Conservation (phyloP, 257 asterid species). For the Anisodus acutangulus region DNA sequence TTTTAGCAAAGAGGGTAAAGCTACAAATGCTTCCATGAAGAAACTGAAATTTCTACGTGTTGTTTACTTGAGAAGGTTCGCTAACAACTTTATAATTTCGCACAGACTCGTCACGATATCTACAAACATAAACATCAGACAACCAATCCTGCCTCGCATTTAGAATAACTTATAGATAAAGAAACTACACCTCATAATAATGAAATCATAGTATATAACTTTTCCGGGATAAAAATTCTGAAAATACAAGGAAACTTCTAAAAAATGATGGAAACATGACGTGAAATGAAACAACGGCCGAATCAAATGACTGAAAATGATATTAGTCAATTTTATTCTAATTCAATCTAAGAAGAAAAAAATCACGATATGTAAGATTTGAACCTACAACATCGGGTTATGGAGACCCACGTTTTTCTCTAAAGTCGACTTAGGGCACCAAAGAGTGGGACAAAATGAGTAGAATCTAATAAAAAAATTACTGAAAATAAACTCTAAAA, state of each 20-base stretch:
- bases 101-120: background rate
- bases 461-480: background rate
- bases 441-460: background rate
- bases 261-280: background rate
- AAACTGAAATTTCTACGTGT: background rate
- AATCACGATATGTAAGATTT: too few relatives aligned
- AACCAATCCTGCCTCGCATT: background rate
- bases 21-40: conserved; percentile 12
- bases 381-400: too few relatives aligned
- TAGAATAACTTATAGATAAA: background rate
- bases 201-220: background rate
- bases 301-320: background rate
- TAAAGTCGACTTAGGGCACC: conserved; percentile 9
- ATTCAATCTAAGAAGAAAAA: too few relatives aligned
- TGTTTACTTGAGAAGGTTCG: background rate
- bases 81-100: background rate
- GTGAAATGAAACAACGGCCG: background rate
- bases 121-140: background rate
- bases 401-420: background rate
- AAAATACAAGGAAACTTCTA: background rate
- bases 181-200: background rate
- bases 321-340: background rate
- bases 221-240: too few relatives aligned
- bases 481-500: background rate
- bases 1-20: background rate